Evolutionary conservation across 148 eudicot species (phyloP), one percentile per base, ranked within the genome.

Genomic region (Vaccinium myrtillus): DNA sequence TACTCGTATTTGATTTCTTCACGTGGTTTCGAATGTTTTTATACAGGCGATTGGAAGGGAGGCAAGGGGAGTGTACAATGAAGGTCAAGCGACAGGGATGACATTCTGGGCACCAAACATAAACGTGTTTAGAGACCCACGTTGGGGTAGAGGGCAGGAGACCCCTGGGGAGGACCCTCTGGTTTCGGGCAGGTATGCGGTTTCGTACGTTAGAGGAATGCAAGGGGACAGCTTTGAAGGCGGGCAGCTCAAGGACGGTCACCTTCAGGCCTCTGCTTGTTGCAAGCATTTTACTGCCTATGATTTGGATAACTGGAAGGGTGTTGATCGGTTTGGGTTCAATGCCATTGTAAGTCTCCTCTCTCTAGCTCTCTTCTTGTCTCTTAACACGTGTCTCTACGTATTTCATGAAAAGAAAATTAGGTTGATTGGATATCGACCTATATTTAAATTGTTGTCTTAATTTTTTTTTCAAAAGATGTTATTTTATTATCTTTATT

Each of bases 61-160:
- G 65, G 95, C 97, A 21, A 84, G 98, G 84, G 98, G 90, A 25
- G 87, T 95, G 80, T 95, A 90, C 88, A 95, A 95, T 78, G 90
- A 65, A 85, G 98, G 97, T 8, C 94, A 95, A 87, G 97, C 94
- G 0, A 85, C 43, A 7, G 98, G 98, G 75, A 89, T 95, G 92
- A 93, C 98, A 85, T 93, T 93, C 83, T 95, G 97, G 98, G 93
- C 98, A 85, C 98, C 98, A 73, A 95, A 95, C 23, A 95, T 95
- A 56, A 95, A 95, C 88, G 87, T 95, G 32, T 91, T 90, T 15
- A 91, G 98, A 83, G 98, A 95, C 81, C 98, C 98, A 6, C 89
- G 98, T 63, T 95, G 98, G 98, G 98, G 98, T 1, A 86, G 97
- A 88, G 98, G 98, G 25, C 98, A 93, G 59, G 98, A 93, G 84